Evolutionary conservation across 73 alveolate genomes (phyloP), one percentile per base, ranked within the genome.

Genomic region (Stentor roeselii): DNA sequence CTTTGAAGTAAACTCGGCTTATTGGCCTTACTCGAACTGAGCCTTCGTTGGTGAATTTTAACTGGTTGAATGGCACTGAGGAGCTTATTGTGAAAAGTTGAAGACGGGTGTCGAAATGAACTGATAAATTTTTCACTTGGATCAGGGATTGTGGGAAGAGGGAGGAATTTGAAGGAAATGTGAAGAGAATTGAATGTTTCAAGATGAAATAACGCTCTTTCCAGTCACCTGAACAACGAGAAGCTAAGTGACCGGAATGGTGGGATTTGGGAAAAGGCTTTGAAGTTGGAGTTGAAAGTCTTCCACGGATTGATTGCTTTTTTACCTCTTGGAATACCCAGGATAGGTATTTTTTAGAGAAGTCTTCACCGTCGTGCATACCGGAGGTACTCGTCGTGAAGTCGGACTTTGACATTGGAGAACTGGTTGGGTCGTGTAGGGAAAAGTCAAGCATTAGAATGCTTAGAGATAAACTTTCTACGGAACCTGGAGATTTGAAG

Each of bases 361-460:
- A 67, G 34, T 67, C 41, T 67, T 67, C 80, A 1, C 80, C 80
- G 34, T 67, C 80, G 34, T 67, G 80, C 80, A 67, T 67, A 27
- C 80, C 80, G 21, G 80, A 36, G 34, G n/a, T 67, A 2, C 80
- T 67, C 34, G n/a, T 67, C 1, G 34, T 34, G 34, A 67, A 67
- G 27, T 67, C 80, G 11, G n/a, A 36, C 34, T 34, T 67, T 14
- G 30, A 11, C 67, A 67, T 21, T 67, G 80, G 80, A 2, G 80
- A 67, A 34, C 80, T 67, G 11, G 41, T 67, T 1, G 21, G 80
- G 50, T 34, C 80, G 34, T 67, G 80, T 2, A 67, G 34, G 15
- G 80, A 67, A 67, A 67, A 67, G 37, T 67, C 80, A n/a, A 67
- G 41, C 80, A 67, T 67, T 27, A 67, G 21, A 67, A 67, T 67